Evolutionary conservation across 305 asterid genomes (phyloP).

Genomic region (Euphrasia arctica): DNA sequence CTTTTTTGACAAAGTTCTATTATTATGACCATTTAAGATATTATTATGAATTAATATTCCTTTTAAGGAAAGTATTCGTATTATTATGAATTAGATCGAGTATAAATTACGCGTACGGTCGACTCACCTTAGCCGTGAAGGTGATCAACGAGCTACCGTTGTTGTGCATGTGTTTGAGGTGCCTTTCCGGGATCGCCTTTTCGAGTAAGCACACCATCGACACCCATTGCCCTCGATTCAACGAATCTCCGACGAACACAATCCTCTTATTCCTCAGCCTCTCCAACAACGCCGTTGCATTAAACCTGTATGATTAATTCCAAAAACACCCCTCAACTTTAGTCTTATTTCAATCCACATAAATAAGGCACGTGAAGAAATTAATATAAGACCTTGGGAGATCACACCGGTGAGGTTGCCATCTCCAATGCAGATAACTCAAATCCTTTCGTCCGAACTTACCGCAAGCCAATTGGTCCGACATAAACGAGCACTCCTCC

Average conservation of each 20-base stretch:
- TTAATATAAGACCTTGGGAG: conserved; percentile 55
- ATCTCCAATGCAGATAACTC: conserved; percentile 73
- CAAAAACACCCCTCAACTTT: not conserved
- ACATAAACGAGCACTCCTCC: conserved; percentile 71
- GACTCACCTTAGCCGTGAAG: conserved; percentile 73
- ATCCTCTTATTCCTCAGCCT: conserved; percentile 75
- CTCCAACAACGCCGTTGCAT: conserved; percentile 66
- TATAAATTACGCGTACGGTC: not conserved
- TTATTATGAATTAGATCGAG: too few relatives aligned
- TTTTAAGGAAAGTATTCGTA: too few relatives aligned
- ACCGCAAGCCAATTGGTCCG: conserved; percentile 79
- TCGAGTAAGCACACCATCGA: conserved; percentile 85
- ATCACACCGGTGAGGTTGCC: conserved; percentile 89
- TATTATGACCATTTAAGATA: too few relatives aligned
- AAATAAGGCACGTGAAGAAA: not conserved
- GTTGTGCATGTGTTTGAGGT: conserved; percentile 67
- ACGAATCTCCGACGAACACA: conserved; percentile 86
- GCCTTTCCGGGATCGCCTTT: conserved; percentile 45
- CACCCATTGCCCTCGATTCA: conserved; percentile 92
- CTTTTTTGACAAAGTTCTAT: too few relatives aligned
- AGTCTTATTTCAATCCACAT: not conserved
- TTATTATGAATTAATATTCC: too few relatives aligned
- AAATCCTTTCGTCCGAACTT: conserved; percentile 73
- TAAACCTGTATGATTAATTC: conserved; percentile 54
- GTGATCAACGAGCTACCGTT: conserved; percentile 72